phyloP scores from a whole-genome alignment of 352 stramenopile genomes.

The Nothophytophthora sp. region DNA sequence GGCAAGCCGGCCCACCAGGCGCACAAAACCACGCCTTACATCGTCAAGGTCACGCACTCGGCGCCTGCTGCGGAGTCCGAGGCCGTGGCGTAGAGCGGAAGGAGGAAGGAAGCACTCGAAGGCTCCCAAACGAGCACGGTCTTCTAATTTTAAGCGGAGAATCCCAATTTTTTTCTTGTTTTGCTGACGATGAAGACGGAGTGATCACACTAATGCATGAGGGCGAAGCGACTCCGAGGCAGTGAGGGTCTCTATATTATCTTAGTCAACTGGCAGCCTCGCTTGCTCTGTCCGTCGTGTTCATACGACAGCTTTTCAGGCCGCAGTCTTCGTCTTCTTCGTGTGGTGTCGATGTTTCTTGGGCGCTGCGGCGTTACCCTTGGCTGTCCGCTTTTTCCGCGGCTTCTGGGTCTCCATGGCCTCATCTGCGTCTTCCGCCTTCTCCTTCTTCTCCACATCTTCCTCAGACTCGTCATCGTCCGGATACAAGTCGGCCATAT shows the following conservation, averaged over 20 bases:
- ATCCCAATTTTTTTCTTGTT: slow-evolving; percentile 25
- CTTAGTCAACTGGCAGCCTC: too few relatives aligned
- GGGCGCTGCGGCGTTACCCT: slow-evolving; percentile 17
- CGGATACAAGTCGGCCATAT: slow-evolving; percentile 70
- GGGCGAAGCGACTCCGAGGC: too few relatives aligned
- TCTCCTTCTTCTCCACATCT: slow-evolving; percentile 15
- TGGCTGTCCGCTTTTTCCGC: slow-evolving; percentile 43
- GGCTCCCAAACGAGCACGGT: slow-evolving; percentile 11
- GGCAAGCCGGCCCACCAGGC: slow-evolving; percentile 95
- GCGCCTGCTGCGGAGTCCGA: slow-evolving; percentile 26
- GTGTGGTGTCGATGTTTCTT: slow-evolving; percentile 31
- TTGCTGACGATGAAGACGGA: too few relatives aligned
- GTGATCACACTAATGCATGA: too few relatives aligned
- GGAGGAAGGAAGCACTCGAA: slow-evolving; percentile 9
- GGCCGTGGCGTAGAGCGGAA: slow-evolving; percentile 33
- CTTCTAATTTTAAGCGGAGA: slow-evolving; percentile 26
- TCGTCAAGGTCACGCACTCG: slow-evolving; percentile 82
- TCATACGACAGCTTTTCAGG: neutral
- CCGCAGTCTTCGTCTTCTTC: slow-evolving; percentile 30
- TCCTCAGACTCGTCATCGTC: slow-evolving; percentile 49
- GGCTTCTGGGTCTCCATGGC: slow-evolving; percentile 36
- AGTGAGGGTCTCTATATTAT: slow-evolving; percentile 44
- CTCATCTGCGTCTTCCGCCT: slow-evolving; percentile 33
- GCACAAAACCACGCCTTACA: slow-evolving; percentile 82
- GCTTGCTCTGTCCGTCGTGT: too few relatives aligned